A percentile compares a stretch with the other conserved stretches of the same genome.
Evolutionary conservation across 2,329 filamentous ascomycete species (phyloP).

Genomic region (Periconia digitata): DNA sequence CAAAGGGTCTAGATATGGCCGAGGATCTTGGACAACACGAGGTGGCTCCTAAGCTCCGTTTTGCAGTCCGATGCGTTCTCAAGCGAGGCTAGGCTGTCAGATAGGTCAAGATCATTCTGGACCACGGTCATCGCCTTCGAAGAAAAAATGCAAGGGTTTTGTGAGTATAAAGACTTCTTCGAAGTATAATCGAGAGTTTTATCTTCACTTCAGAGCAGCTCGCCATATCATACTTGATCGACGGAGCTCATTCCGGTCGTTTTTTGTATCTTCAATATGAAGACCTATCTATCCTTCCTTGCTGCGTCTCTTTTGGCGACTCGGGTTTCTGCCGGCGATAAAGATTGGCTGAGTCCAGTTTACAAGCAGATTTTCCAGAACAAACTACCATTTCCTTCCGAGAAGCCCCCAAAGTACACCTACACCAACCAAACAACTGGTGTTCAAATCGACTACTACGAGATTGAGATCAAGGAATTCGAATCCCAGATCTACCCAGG

Average conservation of each 20-base stretch:
- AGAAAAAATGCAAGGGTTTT: too few relatives aligned
- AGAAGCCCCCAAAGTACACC: constrained; percentile 46
- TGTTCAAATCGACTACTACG: constrained; percentile 50
- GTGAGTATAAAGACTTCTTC: constrained; percentile 7
- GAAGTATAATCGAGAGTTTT: background rate
- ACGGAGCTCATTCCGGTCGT: background rate
- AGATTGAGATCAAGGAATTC: constrained; percentile 49
- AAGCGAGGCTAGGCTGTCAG: background rate
- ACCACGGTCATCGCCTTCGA: background rate
- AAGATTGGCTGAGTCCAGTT: constrained; percentile 34
- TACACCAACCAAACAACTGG: constrained; percentile 40
- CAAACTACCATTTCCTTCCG: constrained; percentile 50
- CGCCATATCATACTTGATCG: background rate
- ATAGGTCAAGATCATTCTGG: background rate
- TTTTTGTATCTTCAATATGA: constrained; percentile 14
- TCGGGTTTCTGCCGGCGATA: constrained; percentile 20
- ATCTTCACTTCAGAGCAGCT: constrained; percentile 9
- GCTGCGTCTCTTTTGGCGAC: constrained; percentile 16
- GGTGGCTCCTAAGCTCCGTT: background rate
- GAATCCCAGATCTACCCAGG: constrained; percentile 48
- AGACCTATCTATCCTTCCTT: constrained; percentile 13
- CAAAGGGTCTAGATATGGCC: background rate
- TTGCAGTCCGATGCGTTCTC: background rate
- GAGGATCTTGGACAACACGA: background rate
- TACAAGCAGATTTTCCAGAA: constrained; percentile 43